phyloP scores from a whole-genome alignment of 257 asterid genomes.

The Solanum sejunctum region DNA sequence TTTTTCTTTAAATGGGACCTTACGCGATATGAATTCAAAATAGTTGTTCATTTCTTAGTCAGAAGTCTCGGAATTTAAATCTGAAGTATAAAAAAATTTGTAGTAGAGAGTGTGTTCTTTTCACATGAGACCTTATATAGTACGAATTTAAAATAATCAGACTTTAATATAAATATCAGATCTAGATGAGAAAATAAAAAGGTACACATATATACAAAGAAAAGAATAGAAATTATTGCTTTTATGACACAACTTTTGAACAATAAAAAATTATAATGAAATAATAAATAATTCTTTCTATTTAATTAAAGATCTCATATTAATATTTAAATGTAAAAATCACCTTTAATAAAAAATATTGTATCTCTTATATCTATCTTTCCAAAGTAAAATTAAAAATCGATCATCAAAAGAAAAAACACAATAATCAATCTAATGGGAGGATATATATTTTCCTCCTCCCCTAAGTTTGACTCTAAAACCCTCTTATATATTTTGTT shows the following conservation, averaged over 20 bases:
- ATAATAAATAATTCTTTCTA: background rate
- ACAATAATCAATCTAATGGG: background rate
- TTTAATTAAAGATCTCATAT: background rate
- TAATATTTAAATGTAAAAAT: too few species aligned
- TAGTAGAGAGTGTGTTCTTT: too few species aligned
- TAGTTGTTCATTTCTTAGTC: too few species aligned
- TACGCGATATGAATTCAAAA: too few species aligned
- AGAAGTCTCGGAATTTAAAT: too few species aligned
- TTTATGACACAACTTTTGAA: conserved; percentile 3
- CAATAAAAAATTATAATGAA: background rate
- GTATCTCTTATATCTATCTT: background rate
- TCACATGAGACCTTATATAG: too few species aligned
- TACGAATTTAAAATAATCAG: too few species aligned
- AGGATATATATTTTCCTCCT: background rate
- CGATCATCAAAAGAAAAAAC: background rate
- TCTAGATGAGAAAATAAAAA: background rate
- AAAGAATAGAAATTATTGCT: conserved; percentile 12
- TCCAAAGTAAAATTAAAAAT: background rate
- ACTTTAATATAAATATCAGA: too few species aligned
- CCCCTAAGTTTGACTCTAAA: background rate
- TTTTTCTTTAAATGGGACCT: too few species aligned
- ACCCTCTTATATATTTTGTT: background rate
- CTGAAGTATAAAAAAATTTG: too few species aligned
- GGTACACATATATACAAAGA: background rate
- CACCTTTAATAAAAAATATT: fast-evolving